Evolutionary conservation across 345 rosid species (phyloP).

Genomic region (Microcos paniculata): DNA sequence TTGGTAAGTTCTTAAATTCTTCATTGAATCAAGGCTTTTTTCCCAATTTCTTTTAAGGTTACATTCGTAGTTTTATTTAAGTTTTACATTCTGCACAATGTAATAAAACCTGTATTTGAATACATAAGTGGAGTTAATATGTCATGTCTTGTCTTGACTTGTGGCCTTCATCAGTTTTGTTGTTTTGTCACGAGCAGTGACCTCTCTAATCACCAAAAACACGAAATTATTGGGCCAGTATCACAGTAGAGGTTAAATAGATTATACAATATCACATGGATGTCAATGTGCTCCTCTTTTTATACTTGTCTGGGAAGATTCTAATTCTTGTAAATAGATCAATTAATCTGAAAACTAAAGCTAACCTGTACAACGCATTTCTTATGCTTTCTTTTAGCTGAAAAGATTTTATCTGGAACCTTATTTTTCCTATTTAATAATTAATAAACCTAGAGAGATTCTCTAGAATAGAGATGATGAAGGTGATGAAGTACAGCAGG

Average conservation of each 20-base stretch:
- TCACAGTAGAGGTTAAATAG: not conserved
- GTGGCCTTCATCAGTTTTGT: not conserved
- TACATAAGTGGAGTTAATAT: not conserved
- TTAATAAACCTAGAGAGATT: not conserved
- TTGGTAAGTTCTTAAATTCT: constrained; percentile 51
- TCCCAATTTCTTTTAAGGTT: too few species aligned
- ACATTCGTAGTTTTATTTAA: too few species aligned
- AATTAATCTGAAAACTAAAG: not conserved
- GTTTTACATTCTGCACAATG: not conserved
- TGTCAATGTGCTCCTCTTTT: not conserved
- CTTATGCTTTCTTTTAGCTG: not conserved
- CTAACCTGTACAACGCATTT: not conserved
- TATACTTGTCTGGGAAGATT: not conserved
- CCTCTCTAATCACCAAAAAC: not conserved
- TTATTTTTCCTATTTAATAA: not conserved
- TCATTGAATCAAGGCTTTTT: not conserved
- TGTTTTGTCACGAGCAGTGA: not conserved
- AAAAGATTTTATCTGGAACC: not conserved
- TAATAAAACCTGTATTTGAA: too few species aligned
- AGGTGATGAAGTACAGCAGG: constrained; percentile 43
- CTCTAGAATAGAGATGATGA: constrained; percentile 36
- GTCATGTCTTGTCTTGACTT: not conserved
- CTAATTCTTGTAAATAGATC: not conserved
- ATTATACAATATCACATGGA: not conserved
- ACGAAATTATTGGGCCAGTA: not conserved